Base-by-base conservation (phyloP, 768 basidiomycete genomes). In the Termitomyces sp. region DNA sequence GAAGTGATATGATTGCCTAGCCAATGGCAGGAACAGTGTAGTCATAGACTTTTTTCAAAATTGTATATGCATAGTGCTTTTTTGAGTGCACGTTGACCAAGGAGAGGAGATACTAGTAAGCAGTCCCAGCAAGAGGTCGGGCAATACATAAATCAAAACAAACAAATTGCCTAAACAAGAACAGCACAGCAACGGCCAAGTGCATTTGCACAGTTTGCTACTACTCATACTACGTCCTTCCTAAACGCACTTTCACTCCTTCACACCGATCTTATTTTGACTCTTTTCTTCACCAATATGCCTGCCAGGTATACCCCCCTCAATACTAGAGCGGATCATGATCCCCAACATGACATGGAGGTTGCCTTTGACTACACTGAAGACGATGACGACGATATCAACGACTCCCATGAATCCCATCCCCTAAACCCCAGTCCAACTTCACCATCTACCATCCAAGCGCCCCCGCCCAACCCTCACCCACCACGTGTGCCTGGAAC, bases 291-390 rank as follows among this genome's bases (percentile, higher is more conserved):
- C 32, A 50, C 45, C 60, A 63, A 51, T 59, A 82, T 81, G 81
- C 71, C 86, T 66, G 81, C 78, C 65, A 83, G 85, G 66, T 92
- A 92, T 80, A 84, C 85, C 1, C 85, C 89, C 61, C 74, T 91
- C 49, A 86, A 83, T 65, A 79, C 83, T 22, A 77, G 77, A 66
- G 74, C 79, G 18, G 82, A 83, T 69, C 76, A 74, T 50, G 75
- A 80, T 58, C 71, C 78, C 9, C 75, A 79, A 20, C 38, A 61
- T 51, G 71, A 75, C 58, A 86, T 95, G 84, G 89, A 94, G 69
- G 92, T 92, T 24, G 92, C 94, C 2, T 95, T 95, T 66, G 88
- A 88, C 71, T 89, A 91, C 66, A 83, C 85, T 4, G 91, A 92
- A 58, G 88, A 88, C 63, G 87, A 90, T 51, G 85, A 85, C 60